Base-by-base conservation (phyloP, 2,329 filamentous ascomycete species). In the Paecilomyces sp. region DNA sequence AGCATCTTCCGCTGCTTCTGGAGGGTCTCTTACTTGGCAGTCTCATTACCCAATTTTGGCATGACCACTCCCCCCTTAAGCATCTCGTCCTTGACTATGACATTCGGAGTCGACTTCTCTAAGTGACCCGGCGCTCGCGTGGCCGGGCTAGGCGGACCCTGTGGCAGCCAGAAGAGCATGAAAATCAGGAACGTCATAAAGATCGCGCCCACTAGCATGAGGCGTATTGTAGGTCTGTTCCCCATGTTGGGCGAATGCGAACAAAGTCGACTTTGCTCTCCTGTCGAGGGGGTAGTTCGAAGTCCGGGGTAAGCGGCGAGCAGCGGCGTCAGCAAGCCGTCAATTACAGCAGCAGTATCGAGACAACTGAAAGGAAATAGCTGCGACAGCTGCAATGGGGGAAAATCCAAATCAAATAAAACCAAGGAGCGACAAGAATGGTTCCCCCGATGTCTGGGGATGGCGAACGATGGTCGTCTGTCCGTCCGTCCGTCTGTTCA, bases 1-100 rank as follows among this genome's bases (percentile, higher is more conserved):
- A 18, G 15, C 13, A 41, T 8, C 7, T n/a, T 15, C 36, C n/a
- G 22, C 36, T 41, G 15, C 36, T 15, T 3, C 36, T 41, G 4
- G 15, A 18, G n/a, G 52, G 24, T 30, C 54, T 18, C 71, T 64
- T 71, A 79, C 76, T 80, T 81, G 13, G 74, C 72, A 3, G 79
- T 81, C 62, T 76, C 79, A 63, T 81, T 81, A 22, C 75, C 79
- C 54, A 81, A 67, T 57, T 75, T 76, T 13, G 76, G 73, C 76
- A 79, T 79, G 52, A 81, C 74, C 28, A 76, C 73, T 28, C 69
- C 72, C 25, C 79, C 79, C 60, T 77, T 75, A 47, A 77, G 65
- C 54, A 75, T 69, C 47, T 74, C 72, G 59, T 74, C 69, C 41
- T 71, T 66, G 30, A 71, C 65, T 24, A 66, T 56, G 22, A 63